phyloP scores from a whole-genome alignment of 2,329 filamentous ascomycete genomes.

The Stromatinia cepivora region DNA sequence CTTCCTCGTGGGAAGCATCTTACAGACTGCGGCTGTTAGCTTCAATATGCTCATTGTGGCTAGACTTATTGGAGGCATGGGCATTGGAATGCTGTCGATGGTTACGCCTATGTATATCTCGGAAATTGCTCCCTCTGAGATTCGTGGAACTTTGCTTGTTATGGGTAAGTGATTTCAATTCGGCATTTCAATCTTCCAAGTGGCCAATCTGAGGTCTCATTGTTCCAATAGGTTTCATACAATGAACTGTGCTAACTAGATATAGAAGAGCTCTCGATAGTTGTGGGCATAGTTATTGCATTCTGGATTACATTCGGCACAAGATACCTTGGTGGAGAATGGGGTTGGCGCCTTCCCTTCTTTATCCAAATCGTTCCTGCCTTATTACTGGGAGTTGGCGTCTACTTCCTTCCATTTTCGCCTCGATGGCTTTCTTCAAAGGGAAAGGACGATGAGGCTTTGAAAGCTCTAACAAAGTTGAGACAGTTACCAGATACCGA shows the following conservation, averaged over 20 bases:
- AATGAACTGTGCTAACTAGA: neutral
- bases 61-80: conserved; percentile 49
- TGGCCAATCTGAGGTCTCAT: neutral
- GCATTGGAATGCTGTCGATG: conserved; percentile 50
- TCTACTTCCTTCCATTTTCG: conserved; percentile 50
- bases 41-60: conserved; percentile 53
- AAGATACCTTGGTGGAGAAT: conserved; percentile 40
- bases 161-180: conserved; percentile 8
- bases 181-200: neutral
- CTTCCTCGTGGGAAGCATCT: conserved; percentile 51
- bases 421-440: conserved; percentile 44
- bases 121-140: conserved; percentile 49
- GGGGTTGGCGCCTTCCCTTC: conserved; percentile 42
- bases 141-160: conserved; percentile 29
- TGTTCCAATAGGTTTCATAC: neutral
- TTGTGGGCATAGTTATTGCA: conserved; percentile 46
- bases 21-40: conserved; percentile 52
- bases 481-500: conserved; percentile 52
- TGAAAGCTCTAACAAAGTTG: conserved; percentile 51
- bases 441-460: conserved; percentile 50
- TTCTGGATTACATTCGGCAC: conserved; percentile 49
- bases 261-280: conserved; percentile 43
- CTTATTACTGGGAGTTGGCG: conserved; percentile 43
- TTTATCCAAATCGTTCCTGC: conserved; percentile 34
- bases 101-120: conserved; percentile 51